phyloP scores from a whole-genome alignment of 352 stramenopile species.

The Globisporangium spiculum region DNA sequence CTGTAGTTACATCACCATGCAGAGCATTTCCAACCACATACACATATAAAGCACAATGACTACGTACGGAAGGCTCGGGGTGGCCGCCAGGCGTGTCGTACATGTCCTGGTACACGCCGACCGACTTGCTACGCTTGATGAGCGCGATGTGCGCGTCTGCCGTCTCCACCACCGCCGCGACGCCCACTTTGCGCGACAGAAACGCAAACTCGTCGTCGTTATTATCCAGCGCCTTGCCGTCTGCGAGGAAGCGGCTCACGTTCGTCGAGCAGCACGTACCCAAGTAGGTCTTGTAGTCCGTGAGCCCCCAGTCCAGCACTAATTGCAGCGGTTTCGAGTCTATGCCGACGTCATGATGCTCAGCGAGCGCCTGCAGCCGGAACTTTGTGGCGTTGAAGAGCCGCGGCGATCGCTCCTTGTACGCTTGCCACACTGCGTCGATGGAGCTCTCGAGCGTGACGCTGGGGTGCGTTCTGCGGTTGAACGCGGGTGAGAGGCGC shows the following conservation, averaged over 20 bases:
- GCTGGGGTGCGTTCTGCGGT: conserved; percentile 43
- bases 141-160: conserved; percentile 55
- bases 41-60: neutral
- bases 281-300: conserved; percentile 77
- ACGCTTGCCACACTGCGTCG: conserved; percentile 38
- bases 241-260: conserved; percentile 30
- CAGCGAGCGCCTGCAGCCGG: conserved; percentile 24
- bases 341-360: conserved; percentile 5
- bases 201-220: conserved; percentile 40
- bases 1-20: neutral
- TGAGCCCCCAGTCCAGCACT: conserved; percentile 43
- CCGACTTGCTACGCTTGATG: conserved; percentile 57
- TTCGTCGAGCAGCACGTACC: conserved; percentile 62
- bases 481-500: conserved; percentile 41
- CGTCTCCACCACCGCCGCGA: conserved; percentile 70
- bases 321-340: conserved; percentile 9
- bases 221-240: conserved; percentile 19
- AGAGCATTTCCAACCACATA: neutral
- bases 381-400: conserved; percentile 85
- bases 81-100: conserved; percentile 79
- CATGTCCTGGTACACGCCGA: conserved; percentile 73
- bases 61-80: conserved; percentile 55
- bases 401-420: conserved; percentile 27
- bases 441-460: conserved; percentile 32
- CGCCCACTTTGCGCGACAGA: conserved; percentile 77